Conservation (phyloP, 164 flowering plant genomes). For the Akebia trifoliata region DNA sequence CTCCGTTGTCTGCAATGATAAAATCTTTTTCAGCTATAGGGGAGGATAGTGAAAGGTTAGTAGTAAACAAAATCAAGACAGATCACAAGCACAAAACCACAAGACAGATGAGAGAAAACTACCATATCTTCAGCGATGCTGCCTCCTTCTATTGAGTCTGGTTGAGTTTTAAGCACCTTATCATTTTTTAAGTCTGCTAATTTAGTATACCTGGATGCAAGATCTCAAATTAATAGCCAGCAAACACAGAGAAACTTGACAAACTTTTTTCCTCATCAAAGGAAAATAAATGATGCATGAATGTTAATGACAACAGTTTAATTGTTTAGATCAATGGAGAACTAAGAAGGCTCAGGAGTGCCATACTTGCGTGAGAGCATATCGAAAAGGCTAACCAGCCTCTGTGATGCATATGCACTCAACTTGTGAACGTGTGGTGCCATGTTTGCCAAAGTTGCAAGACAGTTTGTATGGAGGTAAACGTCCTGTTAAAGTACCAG, state of each 20-base stretch:
- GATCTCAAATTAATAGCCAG: constrained; percentile 4
- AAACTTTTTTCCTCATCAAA: neutral
- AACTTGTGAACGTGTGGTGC: constrained; percentile 91
- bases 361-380: constrained; percentile 96
- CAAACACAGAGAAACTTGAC: neutral
- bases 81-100: neutral
- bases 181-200: constrained; percentile 55
- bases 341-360: neutral
- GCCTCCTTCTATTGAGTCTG: constrained; percentile 36
- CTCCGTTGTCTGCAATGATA: constrained; percentile 68
- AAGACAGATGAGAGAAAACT: constrained; percentile 11
- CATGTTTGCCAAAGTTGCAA: constrained; percentile 97
- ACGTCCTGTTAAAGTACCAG: constrained; percentile 68
- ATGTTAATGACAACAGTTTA: neutral
- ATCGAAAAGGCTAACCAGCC: constrained; percentile 91
- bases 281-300: neutral
- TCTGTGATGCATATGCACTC: constrained; percentile 95
- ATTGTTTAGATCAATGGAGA: neutral
- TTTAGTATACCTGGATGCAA: constrained; percentile 59
- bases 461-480: constrained; percentile 94
- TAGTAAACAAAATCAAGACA: neutral
- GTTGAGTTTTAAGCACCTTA: constrained; percentile 33
- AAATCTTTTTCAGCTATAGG: constrained; percentile 15
- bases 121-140: constrained; percentile 58
- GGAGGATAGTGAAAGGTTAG: neutral